Evolutionary conservation across 1,139 yeast species (phyloP).

Genomic region (Nakaseomyces nivariensis): DNA sequence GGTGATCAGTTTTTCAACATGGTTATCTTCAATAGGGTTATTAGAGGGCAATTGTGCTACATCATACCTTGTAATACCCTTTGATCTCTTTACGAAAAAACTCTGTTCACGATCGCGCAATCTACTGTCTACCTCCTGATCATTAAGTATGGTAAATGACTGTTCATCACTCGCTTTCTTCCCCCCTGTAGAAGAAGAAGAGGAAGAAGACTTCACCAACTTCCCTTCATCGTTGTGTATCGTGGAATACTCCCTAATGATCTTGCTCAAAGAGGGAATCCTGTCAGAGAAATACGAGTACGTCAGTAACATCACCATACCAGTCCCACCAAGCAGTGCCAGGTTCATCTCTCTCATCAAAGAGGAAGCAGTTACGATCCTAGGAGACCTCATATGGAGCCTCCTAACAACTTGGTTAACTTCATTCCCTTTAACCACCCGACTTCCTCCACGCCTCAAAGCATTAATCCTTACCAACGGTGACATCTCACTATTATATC

Average conservation of each 20-base stretch:
- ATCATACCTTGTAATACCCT: slow-evolving; percentile 90
- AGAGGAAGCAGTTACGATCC: background rate
- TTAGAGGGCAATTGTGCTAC: slow-evolving; percentile 84
- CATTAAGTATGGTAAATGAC: slow-evolving; percentile 38
- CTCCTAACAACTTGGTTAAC: background rate
- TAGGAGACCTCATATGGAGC: background rate
- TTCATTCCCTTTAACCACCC: background rate
- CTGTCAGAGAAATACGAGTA: slow-evolving; percentile 15
- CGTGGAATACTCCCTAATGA: slow-evolving; percentile 15
- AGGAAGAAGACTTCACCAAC: background rate
- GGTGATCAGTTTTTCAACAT: slow-evolving; percentile 77
- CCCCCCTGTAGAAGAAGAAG: no score
- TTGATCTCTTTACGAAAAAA: slow-evolving; percentile 67
- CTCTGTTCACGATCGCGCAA: slow-evolving; percentile 74
- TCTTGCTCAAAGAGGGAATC: slow-evolving; percentile 14
- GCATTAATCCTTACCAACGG: background rate
- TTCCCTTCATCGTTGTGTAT: slow-evolving; percentile 2
- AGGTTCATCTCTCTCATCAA: slow-evolving; percentile 6
- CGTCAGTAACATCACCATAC: slow-evolving; percentile 12
- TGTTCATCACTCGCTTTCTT: background rate
- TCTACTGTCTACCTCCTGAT: slow-evolving; percentile 62
- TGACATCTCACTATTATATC: background rate
- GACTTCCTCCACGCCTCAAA: background rate
- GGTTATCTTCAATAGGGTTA: slow-evolving; percentile 90
- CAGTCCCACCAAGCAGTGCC: slow-evolving; percentile 17